phyloP scores from a whole-genome alignment of 495 filamentous ascomycete genomes.

The Aspergillus olivimuriae region DNA sequence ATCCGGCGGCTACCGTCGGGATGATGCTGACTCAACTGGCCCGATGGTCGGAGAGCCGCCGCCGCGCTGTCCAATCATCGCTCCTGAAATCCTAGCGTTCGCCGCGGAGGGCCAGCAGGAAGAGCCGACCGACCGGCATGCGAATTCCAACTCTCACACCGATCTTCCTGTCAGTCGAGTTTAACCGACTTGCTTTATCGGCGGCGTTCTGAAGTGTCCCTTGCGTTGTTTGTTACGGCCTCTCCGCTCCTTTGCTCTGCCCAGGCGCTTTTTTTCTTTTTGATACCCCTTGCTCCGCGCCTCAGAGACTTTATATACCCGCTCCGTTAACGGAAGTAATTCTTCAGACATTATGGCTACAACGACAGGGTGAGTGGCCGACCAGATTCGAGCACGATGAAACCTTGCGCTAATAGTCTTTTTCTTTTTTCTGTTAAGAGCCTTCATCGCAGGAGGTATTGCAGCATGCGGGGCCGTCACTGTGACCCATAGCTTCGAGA shows the following conservation, averaged over 20 bases:
- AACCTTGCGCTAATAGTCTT: conserved; percentile 11
- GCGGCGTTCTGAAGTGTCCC: too few relatives aligned
- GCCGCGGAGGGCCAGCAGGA: conserved; percentile 1
- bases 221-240: too few relatives aligned
- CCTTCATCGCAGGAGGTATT: conserved; percentile 91
- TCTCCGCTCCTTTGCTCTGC: too few relatives aligned
- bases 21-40: background rate
- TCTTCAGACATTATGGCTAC: conserved; percentile 38
- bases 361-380: conserved; percentile 40
- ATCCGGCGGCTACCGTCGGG: conserved; percentile 16
- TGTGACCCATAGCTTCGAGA: conserved; percentile 97
- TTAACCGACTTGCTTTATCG: too few relatives aligned
- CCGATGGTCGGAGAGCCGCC: conserved; percentile 10
- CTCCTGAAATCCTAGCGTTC: conserved; percentile 5
- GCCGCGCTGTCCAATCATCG: conserved; percentile 3
- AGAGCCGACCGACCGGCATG: background rate
- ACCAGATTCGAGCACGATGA: background rate
- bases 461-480: conserved; percentile 97
- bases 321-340: conserved; percentile 14
- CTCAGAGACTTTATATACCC: background rate
- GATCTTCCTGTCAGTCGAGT: too few relatives aligned
- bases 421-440: conserved; percentile 26
- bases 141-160: background rate
- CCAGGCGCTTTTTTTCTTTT: too few relatives aligned
- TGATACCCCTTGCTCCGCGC: too few relatives aligned